Conservation (phyloP, 805 yeast species). For the Candida chilensis region DNA sequence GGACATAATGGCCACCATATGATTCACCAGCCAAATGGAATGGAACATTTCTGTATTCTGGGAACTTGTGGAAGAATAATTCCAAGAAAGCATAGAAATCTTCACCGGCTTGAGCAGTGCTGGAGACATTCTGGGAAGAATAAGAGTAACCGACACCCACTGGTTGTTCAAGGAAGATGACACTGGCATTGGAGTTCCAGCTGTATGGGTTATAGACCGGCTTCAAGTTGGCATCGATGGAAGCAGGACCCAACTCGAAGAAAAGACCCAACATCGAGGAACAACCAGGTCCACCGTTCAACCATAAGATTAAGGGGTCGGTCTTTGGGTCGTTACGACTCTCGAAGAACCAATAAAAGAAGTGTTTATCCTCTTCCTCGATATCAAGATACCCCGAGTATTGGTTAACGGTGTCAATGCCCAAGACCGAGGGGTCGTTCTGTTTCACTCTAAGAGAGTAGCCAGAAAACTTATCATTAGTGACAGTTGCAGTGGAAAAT, state of each 20-base stretch:
- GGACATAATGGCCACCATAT: slow-evolving; percentile 79
- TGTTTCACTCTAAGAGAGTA: slow-evolving; percentile 41
- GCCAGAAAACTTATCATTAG: slow-evolving; percentile 27
- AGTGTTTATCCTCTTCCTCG: slow-evolving; percentile 66
- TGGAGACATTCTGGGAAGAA: slow-evolving; percentile 52
- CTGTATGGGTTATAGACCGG: slow-evolving; percentile 77
- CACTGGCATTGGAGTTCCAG: slow-evolving; percentile 88
- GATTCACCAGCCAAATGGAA: slow-evolving; percentile 85
- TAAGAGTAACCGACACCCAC: slow-evolving; percentile 88
- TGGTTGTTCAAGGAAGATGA: slow-evolving; percentile 90
- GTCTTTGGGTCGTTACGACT: slow-evolving; percentile 78
- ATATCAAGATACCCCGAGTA: slow-evolving; percentile 68
- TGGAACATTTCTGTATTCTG: slow-evolving; percentile 46
- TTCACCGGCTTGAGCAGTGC: slow-evolving; percentile 75
- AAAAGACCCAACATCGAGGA: slow-evolving; percentile 85
- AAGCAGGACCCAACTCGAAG: slow-evolving; percentile 87
- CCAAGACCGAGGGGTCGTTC: slow-evolving; percentile 38
- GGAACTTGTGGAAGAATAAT: slow-evolving; percentile 77
- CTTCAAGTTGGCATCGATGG: slow-evolving; percentile 52
- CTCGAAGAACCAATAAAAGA: slow-evolving; percentile 92
- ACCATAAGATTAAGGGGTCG: slow-evolving; percentile 83
- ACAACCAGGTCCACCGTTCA: slow-evolving; percentile 97
- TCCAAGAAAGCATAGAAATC: slow-evolving; percentile 83
- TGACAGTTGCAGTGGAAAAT: too few species aligned
- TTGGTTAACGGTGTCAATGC: slow-evolving; percentile 58